These are phyloP conservation scores for Phalaenopsis aphrodite DNA, from an alignment of 106 monocot genomes.

Conservation along the genomic window DNA sequence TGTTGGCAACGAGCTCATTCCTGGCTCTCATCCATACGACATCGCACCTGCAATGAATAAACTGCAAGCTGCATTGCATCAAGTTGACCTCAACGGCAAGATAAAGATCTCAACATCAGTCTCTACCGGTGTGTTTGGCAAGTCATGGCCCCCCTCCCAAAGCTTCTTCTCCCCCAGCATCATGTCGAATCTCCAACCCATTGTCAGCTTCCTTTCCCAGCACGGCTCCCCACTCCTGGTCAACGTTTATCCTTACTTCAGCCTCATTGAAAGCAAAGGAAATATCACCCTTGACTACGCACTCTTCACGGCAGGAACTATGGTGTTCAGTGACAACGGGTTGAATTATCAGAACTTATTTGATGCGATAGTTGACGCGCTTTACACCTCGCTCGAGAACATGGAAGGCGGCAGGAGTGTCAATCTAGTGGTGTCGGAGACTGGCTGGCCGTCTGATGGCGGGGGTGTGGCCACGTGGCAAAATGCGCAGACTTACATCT, in stretches of 20 bases:
- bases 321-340: conserved; percentile 6
- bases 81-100: not conserved
- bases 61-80: not conserved
- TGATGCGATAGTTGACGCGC: conserved; percentile 15
- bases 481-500: conserved; percentile 12
- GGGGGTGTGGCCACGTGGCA: conserved; percentile 1
- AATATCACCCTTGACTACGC: conserved; percentile 10
- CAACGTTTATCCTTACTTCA: conserved; percentile 19
- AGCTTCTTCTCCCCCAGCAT: not conserved
- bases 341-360: conserved; percentile 15
- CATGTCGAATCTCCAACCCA: not conserved
- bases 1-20: conserved; percentile 11
- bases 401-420: no score
- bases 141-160: conserved; percentile 6
- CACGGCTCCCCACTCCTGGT: not conserved
- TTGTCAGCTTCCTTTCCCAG: not conserved
- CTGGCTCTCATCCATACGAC: not conserved
- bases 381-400: not conserved
- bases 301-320: conserved; percentile 5
- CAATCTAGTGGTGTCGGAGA: not conserved
- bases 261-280: not conserved
- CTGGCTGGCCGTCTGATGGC: conserved; percentile 17
- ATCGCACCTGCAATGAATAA: conserved; percentile 17
- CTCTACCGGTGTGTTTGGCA: conserved; percentile 7
- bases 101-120: conserved; percentile 10